Percentiles rank a stretch among this genome's conserved stretches.
These are phyloP conservation scores for Yamadazyma conglobata DNA, from an alignment of 1,139 yeast species.

Conservation along the genomic window DNA sequence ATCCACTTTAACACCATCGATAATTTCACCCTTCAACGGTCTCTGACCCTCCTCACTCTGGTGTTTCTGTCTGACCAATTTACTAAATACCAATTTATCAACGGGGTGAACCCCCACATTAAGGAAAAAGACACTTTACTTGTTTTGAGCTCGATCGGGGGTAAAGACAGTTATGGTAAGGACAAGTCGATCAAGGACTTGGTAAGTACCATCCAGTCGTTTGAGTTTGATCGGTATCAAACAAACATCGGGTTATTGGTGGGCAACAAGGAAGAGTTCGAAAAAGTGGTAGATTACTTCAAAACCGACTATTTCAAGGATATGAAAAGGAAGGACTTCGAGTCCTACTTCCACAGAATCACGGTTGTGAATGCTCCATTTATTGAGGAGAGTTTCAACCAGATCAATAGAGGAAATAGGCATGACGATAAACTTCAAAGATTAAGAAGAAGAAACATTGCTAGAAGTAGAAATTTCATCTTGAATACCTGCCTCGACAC, in stretches of 20 bases:
- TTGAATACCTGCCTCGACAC: constrained; percentile 22
- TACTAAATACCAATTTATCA: constrained; percentile 12
- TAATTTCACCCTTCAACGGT: too few relatives aligned
- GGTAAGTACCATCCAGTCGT: constrained; percentile 19
- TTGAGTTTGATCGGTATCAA: constrained; percentile 16
- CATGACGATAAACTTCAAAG: constrained; percentile 32
- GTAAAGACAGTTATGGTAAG: constrained; percentile 26
- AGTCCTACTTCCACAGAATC: constrained; percentile 17
- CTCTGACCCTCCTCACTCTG: neutral
- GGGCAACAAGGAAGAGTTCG: constrained; percentile 24
- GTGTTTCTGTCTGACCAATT: too few relatives aligned
- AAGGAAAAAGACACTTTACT: constrained; percentile 18
- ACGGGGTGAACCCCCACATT: constrained; percentile 10
- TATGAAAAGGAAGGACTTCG: constrained; percentile 2
- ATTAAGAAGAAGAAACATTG: constrained; percentile 30
- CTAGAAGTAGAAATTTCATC: constrained; percentile 35
- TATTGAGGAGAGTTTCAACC: constrained; percentile 22
- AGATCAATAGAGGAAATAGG: constrained; percentile 22
- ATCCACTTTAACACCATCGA: constrained; percentile 1
- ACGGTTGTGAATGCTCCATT: constrained; percentile 33
- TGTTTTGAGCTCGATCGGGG: constrained; percentile 24
- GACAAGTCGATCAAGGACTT: constrained; percentile 23
- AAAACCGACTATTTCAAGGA: constrained; percentile 11
- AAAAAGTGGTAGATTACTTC: constrained; percentile 17
- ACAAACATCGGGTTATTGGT: constrained; percentile 30